Conservation (phyloP, 495 filamentous ascomycete genomes). For the Penicillium canariense region DNA sequence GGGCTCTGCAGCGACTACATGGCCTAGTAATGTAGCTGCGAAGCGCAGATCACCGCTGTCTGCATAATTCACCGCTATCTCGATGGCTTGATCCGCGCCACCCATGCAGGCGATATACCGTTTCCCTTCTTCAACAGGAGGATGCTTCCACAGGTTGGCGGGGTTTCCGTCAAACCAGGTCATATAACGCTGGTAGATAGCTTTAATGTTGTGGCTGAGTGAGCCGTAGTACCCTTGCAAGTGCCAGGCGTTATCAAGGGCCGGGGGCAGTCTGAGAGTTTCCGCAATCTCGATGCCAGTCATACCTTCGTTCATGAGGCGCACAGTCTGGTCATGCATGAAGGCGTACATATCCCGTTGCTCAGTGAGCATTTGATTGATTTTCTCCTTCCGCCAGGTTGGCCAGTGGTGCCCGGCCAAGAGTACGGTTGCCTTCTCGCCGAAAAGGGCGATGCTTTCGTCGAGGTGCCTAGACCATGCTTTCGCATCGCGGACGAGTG, state of each 20-base stretch:
- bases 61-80: constrained; percentile 9
- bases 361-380: constrained; percentile 17
- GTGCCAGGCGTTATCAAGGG: constrained; percentile 24
- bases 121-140: constrained; percentile 21
- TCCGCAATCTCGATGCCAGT: constrained; percentile 34
- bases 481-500: constrained; percentile 20
- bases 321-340: constrained; percentile 35
- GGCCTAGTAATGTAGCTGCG: constrained; percentile 21
- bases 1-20: constrained; percentile 17
- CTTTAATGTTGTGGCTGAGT: constrained; percentile 38
- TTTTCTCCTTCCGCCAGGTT: constrained; percentile 23
- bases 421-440: constrained; percentile 11
- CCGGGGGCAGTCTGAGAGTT: constrained; percentile 21
- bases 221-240: constrained; percentile 36
- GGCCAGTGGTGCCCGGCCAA: constrained; percentile 31
- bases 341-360: constrained; percentile 37
- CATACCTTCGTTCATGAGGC: constrained; percentile 26
- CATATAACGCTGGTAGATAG: constrained; percentile 37
- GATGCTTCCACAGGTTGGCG: constrained; percentile 33
- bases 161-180: constrained; percentile 40
- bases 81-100: constrained; percentile 13
- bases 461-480: constrained; percentile 21
- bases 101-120: constrained; percentile 30
- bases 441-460: constrained; percentile 17
- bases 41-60: constrained; percentile 20